phyloP scores from a whole-genome alignment of 2,329 filamentous ascomycete genomes.

The Geoglossum cookeanum region DNA sequence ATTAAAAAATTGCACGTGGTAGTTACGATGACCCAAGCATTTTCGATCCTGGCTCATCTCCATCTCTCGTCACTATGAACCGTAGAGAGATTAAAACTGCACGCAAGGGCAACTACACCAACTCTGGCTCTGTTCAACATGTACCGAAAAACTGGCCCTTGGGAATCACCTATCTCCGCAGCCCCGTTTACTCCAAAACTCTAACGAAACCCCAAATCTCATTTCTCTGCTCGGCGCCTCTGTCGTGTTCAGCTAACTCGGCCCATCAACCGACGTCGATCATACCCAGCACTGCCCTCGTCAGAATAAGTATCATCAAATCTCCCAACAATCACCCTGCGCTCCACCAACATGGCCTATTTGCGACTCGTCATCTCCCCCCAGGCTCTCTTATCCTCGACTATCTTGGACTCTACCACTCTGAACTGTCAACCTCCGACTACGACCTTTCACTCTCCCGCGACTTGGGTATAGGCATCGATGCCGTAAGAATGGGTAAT shows the following conservation, averaged over 20 bases:
- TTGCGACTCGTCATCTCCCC: slow-evolving; percentile 24
- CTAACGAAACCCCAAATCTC: background rate
- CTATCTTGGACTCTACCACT: slow-evolving; percentile 31
- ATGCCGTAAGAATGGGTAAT: slow-evolving; percentile 29
- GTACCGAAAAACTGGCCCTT: slow-evolving; percentile 9
- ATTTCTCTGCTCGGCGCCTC: background rate
- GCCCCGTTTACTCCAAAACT: background rate
- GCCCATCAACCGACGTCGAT: background rate
- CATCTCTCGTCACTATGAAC: background rate
- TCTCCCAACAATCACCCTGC: slow-evolving; percentile 26
- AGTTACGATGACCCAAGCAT: background rate
- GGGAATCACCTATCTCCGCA: slow-evolving; percentile 7
- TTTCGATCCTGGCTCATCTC: background rate
- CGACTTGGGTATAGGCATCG: slow-evolving; percentile 28
- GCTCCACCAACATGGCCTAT: slow-evolving; percentile 27
- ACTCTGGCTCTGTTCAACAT: background rate
- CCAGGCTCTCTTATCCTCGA: slow-evolving; percentile 29
- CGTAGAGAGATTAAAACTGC: background rate
- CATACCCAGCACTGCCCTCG: slow-evolving; percentile 17
- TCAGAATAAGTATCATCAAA: slow-evolving; percentile 24
- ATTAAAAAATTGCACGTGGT: background rate
- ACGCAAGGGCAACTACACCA: background rate
- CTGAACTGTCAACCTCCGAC: slow-evolving; percentile 23
- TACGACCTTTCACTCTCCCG: slow-evolving; percentile 33
- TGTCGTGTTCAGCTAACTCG: too few relatives aligned